Evolutionary conservation across 2,329 filamentous ascomycete species (phyloP), one percentile per base, ranked within the genome.

Genomic region (Nothophaeocryptopus gaeumannii): DNA sequence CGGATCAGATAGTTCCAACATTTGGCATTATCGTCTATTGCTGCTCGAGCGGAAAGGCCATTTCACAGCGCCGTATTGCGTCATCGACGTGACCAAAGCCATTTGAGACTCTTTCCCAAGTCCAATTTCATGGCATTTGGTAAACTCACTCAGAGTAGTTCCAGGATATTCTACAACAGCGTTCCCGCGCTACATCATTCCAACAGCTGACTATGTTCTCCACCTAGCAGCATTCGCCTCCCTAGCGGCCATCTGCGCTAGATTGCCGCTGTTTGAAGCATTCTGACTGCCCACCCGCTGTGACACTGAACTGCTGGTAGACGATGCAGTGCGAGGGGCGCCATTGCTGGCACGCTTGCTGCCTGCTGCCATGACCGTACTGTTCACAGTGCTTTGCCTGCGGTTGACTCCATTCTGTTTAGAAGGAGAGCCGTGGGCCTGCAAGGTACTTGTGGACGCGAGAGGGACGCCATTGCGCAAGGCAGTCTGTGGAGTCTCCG

Each of bases 401-500:
- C 60, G 54, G 35, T 55, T 53, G 2, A 50, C 53, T 13, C 52
- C 42, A 14, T 44, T 43, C 12, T 53, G 46, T 43, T 64, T 62
- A 7, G 58, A 51, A 20, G 64, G 56, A 34, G 56, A 58, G 33
- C 58, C 51, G 34, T 62, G 52, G 16, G 46, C 48, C 33, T 50
- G 51, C 5, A 44, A 72, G 53, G 71, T 67, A 26, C 20, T 26
- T 26, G 20, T 26, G 20, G 20, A 26, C 4, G 20, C 20, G 4
- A 72, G 74, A 39, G 74, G 72, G 51, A 72, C 70, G 40, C 72
- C 72, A 46, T 78, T 79, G 11, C 74, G 70, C 5, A 74, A 62
- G 2, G 71, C 68, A 5, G 72, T 69, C 52, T 74, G 65, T 0
- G 71, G 72, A 64, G 62, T 66, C 36, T 66, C 63, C 8, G 64